phyloP scores from a whole-genome alignment of 1,284 basidiomycete genomes.

The Pisolithus thermaeus region DNA sequence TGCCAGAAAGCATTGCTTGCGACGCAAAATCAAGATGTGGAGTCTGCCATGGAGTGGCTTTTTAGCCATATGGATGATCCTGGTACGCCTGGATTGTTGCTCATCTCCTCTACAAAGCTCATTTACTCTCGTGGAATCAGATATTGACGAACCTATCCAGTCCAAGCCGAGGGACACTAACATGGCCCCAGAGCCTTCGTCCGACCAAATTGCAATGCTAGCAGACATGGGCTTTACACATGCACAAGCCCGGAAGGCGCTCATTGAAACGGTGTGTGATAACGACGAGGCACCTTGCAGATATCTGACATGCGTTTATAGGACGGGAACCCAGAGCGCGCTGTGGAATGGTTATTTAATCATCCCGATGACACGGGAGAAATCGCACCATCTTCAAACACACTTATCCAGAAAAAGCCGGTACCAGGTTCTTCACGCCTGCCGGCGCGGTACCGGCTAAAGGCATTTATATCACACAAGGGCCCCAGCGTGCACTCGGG shows the following conservation, averaged over 20 bases:
- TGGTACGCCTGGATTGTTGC: conserved; percentile 38
- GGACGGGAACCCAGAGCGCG: conserved; percentile 75
- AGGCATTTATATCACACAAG: conserved; percentile 96
- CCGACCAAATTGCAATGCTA: conserved; percentile 69
- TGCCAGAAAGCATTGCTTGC: conserved; percentile 89
- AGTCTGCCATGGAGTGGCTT: conserved; percentile 93
- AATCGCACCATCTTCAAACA: conserved; percentile 34
- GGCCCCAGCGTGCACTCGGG: conserved; percentile 93
- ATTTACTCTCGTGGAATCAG: conserved; percentile 32
- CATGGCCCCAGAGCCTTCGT: conserved; percentile 49
- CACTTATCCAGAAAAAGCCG: conserved; percentile 10
- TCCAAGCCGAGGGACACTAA: conserved; percentile 19
- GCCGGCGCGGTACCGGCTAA: conserved; percentile 77
- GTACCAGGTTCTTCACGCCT: conserved; percentile 29
- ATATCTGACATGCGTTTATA: conserved; percentile 25
- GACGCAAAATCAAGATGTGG: conserved; percentile 75
- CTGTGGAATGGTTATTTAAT: conserved; percentile 96
- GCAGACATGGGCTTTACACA: conserved; percentile 91
- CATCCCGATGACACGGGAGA: conserved; percentile 87
- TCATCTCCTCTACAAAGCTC: background rate
- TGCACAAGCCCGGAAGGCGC: conserved; percentile 83
- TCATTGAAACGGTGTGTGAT: conserved; percentile 66
- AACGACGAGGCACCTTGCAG: background rate
- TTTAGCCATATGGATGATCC: conserved; percentile 95
- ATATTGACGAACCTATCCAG: conserved; percentile 83